Evolutionary conservation across 768 basidiomycete species (phyloP).

Genomic region (Stropharia rugosoannulata): DNA sequence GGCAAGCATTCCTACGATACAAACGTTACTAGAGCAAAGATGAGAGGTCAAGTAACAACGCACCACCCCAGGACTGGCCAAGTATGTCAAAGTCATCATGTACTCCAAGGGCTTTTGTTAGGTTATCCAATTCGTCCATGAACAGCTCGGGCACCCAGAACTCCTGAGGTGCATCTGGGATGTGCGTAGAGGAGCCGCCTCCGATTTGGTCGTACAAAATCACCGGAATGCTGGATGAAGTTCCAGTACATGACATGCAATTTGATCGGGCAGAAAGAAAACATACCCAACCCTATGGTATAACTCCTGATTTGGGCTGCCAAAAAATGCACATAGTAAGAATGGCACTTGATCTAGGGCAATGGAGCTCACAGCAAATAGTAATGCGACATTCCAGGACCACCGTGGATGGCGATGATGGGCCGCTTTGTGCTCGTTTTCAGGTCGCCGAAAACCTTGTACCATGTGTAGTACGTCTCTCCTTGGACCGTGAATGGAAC

Average conservation of each 20-base stretch:
- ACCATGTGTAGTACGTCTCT: constrained; percentile 40
- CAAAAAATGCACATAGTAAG: not conserved
- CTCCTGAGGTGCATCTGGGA: constrained; percentile 34
- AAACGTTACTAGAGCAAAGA: not conserved
- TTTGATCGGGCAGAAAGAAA: not conserved
- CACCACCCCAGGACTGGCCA: constrained; percentile 49
- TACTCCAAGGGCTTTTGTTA: constrained; percentile 20
- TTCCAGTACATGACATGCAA: constrained; percentile 4
- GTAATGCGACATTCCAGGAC: constrained; percentile 39
- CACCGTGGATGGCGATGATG: constrained; percentile 46
- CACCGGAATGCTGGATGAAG: constrained; percentile 28
- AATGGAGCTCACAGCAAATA: constrained; percentile 32
- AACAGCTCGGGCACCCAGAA: constrained; percentile 47
- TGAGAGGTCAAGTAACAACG: not conserved
- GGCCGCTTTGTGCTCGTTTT: constrained; percentile 24
- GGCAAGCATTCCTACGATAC: constrained; percentile 17
- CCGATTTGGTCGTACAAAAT: constrained; percentile 55
- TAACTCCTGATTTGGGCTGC: constrained; percentile 10
- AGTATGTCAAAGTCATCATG: constrained; percentile 38
- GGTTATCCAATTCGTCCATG: constrained; percentile 2
- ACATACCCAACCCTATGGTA: constrained; percentile 10
- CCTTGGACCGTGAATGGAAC: constrained; percentile 10
- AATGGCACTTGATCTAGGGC: no score
- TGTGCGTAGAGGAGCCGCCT: constrained; percentile 45
- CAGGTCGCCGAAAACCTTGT: constrained; percentile 41